Base-by-base conservation (phyloP, 1,284 basidiomycete genomes). In the Inonotus obliquus region DNA sequence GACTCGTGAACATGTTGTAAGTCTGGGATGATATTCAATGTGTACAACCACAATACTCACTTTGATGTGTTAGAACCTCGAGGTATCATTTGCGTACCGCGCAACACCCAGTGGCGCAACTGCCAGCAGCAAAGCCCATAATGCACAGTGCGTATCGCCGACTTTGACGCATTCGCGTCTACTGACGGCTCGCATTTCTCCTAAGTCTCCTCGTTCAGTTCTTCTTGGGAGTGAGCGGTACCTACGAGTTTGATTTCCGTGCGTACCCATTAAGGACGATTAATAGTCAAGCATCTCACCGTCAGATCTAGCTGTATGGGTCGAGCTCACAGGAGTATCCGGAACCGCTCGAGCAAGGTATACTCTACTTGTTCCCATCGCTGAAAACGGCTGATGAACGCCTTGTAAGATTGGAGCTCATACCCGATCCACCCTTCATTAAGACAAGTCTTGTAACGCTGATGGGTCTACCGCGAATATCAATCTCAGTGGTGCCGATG, bases 391-490 rank as follows among this genome's bases (percentile, higher is more conserved):
- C 10, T 19, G 32, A 32, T 32, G 32, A 32, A 32, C 9, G 32
- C 13, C 21, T 5, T 25, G 25, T 4, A 14, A 81, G 92, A n/a
- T 76, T 91, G 23, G 89, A 93, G 72, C 84, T 94, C 67, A 91
- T 91, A 48, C 85, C 90, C 0, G 84, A 90, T 66, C 81, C 87
- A 68, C 91, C 71, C 70, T 89, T 83, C 58, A 69, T 75, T 11
- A 75, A 86, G 63, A 73, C 70, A 1, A 72, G 73, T 1, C 59
- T 75, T 2, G 76, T 93, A 63, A 87, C 89, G 0, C 75, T 95
- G 14, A 85, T 93, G 72, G 92, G 92, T 19, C 83, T 92, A 3
- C 92, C 92, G 0, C 80, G 82, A 23, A 83, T 94, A 56, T 83
- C 85, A 49, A 81, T 93, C 52, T 86, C 86, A 6, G 91, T 87